Evolutionary conservation across 352 stramenopile species (phyloP), one percentile per base, ranked within the genome.

Genomic region (Phytophthora nicotianae): DNA sequence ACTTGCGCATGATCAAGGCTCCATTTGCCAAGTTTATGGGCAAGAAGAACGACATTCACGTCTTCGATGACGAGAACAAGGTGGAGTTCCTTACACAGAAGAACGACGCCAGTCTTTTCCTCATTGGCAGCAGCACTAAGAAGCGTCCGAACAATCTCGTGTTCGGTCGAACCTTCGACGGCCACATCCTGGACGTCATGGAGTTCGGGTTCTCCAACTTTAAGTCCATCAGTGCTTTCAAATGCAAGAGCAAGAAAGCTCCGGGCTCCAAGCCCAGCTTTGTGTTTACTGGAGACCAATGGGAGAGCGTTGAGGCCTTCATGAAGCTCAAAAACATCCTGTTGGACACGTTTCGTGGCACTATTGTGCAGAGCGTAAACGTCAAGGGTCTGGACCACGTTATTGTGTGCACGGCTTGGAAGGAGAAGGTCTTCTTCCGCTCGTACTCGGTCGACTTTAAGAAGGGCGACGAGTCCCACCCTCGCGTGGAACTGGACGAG

Each of bases 141-240:
- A 99, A 99, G 76, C 87, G 98, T 67, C 94, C 97, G 16, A 98
- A 99, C 80, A 99, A 99, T 72, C 72, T 99, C 24, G 86, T 99
- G 17, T 70, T 99, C 38, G 98, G 98, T 11, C 87, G 98, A 59
- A 99, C 95, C 10, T 99, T 99, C 71, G 97, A 99, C 78, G 94
- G 94, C 27, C 91, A 99, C 77, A 88, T 99, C 21, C 75, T 99
- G 45, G 98, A 99, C 75, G 97, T 99, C 75, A 90, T 99, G 56
- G 98, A 99, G 86, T 77, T 99, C 17, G 93, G 91, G 21, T 94
- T 99, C 55, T 85, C 96, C 27, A 90, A 97, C 51, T 99, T 98
- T 70, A 97, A 98, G 62, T 87, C 89, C 16, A 89, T 99, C 29
- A 86, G 91, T 29, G 92, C 92, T 57, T 98, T 99, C 70, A 93